Evolutionary conservation across 768 basidiomycete species (phyloP).

Genomic region (Xerocomellus amylosporus): DNA sequence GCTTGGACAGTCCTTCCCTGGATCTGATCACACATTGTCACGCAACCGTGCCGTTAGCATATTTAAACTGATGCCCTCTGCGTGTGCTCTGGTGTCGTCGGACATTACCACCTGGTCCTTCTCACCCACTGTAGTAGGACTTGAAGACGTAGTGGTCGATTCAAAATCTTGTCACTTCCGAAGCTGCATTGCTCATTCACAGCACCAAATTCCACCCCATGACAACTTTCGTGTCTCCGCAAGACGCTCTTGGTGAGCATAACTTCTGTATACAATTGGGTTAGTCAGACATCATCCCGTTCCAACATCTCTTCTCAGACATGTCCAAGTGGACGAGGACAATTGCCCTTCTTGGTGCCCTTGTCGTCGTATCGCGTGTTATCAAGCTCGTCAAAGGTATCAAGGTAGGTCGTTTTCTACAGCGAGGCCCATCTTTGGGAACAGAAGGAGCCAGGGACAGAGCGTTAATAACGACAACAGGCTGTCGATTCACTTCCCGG

Average conservation of each 20-base stretch:
- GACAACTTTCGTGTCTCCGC: background rate
- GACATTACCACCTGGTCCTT: too few species aligned
- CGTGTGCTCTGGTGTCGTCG: too few species aligned
- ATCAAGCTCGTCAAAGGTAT: constrained; percentile 16
- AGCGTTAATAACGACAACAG: background rate
- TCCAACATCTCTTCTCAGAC: background rate
- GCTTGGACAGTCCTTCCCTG: too few species aligned
- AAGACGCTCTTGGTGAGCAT: background rate
- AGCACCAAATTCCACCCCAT: background rate
- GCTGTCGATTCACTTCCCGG: constrained; percentile 15
- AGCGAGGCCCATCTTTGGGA: too few species aligned
- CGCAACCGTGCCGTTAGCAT: too few species aligned
- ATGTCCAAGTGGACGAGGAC: background rate
- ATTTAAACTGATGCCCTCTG: too few species aligned
- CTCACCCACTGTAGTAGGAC: too few species aligned
- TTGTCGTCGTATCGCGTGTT: constrained; percentile 12
- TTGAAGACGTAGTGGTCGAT: too few species aligned
- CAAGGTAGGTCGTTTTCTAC: constrained; percentile 4
- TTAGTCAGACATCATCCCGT: background rate
- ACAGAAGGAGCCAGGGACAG: too few species aligned
- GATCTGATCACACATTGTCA: too few species aligned
- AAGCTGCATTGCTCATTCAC: too few species aligned
- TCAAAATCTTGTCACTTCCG: too few species aligned
- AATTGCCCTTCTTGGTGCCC: background rate
- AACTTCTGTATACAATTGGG: background rate